These are phyloP conservation scores for Saprolegnia diclina DNA, from an alignment of 352 stramenopile genomes.

Conservation along the genomic window DNA sequence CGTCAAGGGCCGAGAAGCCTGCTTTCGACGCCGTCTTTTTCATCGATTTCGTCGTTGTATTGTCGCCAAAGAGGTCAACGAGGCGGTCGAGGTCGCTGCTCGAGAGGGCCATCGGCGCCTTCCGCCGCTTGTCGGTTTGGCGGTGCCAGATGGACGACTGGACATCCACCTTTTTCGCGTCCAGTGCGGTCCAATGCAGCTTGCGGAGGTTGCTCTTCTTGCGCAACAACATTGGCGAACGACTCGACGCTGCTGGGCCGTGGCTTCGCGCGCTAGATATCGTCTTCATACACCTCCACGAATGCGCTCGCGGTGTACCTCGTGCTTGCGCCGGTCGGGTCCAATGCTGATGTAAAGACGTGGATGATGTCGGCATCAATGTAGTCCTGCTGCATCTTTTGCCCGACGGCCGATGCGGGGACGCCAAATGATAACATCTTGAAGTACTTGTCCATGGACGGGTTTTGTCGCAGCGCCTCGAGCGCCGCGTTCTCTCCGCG, in stretches of 20 bases:
- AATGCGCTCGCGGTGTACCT: no score
- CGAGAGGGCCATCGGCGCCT: conserved; percentile 64
- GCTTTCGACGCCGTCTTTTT: conserved; percentile 22
- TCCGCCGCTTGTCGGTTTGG: conserved; percentile 51
- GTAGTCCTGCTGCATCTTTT: conserved; percentile 81
- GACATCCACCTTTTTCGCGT: conserved; percentile 43
- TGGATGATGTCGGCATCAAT: conserved; percentile 50
- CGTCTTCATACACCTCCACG: no score
- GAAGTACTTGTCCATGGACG: conserved; percentile 79
- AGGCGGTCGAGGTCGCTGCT: conserved; percentile 62
- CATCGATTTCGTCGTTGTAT: conserved; percentile 19
- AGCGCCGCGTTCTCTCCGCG: conserved; percentile 34
- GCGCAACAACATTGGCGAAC: not conserved
- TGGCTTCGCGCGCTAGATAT: not conserved
- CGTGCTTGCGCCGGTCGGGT: no score
- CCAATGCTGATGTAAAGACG: conserved; percentile 44
- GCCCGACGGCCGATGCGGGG: conserved; percentile 49
- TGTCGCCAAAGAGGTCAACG: conserved; percentile 48
- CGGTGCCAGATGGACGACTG: conserved; percentile 69
- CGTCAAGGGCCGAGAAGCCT: conserved; percentile 54
- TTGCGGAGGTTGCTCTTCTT: conserved; percentile 47
- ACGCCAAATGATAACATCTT: conserved; percentile 80
- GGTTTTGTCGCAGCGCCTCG: conserved; percentile 45
- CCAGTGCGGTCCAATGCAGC: conserved; percentile 72
- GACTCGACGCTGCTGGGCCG: conserved; percentile 26